Evolutionary conservation across 2,329 filamentous ascomycete species (phyloP), one percentile per base, ranked within the genome.

Genomic region (Colletotrichum sp.): DNA sequence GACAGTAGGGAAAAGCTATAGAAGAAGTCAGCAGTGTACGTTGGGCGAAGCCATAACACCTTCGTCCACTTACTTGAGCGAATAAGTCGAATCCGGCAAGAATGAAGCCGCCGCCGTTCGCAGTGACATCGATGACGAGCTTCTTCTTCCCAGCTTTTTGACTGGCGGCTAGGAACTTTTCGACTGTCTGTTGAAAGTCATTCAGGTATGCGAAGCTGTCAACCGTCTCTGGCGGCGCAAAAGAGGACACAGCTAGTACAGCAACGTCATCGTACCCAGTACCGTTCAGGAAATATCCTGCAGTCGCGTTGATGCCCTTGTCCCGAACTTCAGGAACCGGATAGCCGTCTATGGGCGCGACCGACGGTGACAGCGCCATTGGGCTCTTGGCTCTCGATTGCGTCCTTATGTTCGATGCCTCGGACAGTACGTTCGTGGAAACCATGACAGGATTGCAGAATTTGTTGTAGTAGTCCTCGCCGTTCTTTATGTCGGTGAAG

Each of bases 1-100:
- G 13, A 88, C 83, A 13, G 86, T 82, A 0, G 90, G 90, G 83
- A 92, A 92, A 0, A 92, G 84, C 79, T 84, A 62, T 2, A 8
- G 8, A 4, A 1, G 9, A 8, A 3, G 30, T 67, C 26, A 65
- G 39, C 30, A 21, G 12, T 3, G 15, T 15, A 71, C 12, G 21
- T 64, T 18, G 2, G 3, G 24, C 5, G 34, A 87, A 83, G 87
- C 87, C 83, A 21, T 13, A 90, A 90, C 0, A 49, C 12, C 9
- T 6, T n/a, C 18, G 10, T 92, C 84, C 3, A 69, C 75, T 21
- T 8, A 75, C 75, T 80, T 89, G 84, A 63, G 90, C 89, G 84
- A 93, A 93, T 26, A 94, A 85, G 78, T 93, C 91, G 77, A 91
- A 92, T 18, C 90, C 92, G 16, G 90, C 87, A 8, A 92, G 81